These are phyloP conservation scores for Aureobasidium pullulans DNA, from an alignment of 2,329 filamentous ascomycete genomes.

Conservation along the genomic window DNA sequence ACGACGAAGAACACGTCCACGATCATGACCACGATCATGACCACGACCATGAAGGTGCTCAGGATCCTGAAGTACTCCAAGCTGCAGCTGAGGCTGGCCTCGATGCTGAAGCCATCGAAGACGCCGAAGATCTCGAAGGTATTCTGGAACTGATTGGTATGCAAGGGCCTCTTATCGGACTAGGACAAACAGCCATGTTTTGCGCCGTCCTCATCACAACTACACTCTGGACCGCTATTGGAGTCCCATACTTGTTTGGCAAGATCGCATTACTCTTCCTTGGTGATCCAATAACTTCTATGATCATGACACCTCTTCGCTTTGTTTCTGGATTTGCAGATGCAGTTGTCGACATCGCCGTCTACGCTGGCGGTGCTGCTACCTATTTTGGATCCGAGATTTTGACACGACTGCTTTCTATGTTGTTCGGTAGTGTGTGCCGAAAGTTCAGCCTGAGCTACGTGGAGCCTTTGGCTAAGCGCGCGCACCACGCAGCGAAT, in stretches of 20 bases:
- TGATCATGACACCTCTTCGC: conserved; percentile 62
- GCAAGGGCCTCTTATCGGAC: conserved; percentile 80
- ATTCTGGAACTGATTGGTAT: conserved; percentile 94
- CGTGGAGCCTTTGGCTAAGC: background rate
- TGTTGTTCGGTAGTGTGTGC: background rate
- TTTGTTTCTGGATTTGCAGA: conserved; percentile 69
- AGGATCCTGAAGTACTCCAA: conserved; percentile 53
- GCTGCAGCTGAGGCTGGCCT: conserved; percentile 61
- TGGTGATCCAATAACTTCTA: conserved; percentile 64
- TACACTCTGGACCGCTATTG: conserved; percentile 78
- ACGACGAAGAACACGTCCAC: conserved; percentile 17
- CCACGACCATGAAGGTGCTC: conserved; percentile 36
- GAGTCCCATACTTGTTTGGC: conserved; percentile 86
- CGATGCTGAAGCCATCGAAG: conserved; percentile 66
- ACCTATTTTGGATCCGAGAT: conserved; percentile 2
- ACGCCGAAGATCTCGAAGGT: conserved; percentile 91
- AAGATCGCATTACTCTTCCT: conserved; percentile 73
- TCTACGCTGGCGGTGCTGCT: conserved; percentile 47
- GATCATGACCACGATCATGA: conserved; percentile 27
- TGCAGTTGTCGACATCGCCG: conserved; percentile 65
- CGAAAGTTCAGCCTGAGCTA: background rate
- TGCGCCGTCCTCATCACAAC: conserved; percentile 83
- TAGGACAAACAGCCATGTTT: conserved; percentile 93
- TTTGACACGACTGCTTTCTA: background rate
- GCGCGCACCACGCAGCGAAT: background rate